A percentile compares a stretch with the other conserved stretches of the same genome.
phyloP scores from a whole-genome alignment of 2,329 filamentous ascomycete genomes.

The Boeremia exigua region DNA sequence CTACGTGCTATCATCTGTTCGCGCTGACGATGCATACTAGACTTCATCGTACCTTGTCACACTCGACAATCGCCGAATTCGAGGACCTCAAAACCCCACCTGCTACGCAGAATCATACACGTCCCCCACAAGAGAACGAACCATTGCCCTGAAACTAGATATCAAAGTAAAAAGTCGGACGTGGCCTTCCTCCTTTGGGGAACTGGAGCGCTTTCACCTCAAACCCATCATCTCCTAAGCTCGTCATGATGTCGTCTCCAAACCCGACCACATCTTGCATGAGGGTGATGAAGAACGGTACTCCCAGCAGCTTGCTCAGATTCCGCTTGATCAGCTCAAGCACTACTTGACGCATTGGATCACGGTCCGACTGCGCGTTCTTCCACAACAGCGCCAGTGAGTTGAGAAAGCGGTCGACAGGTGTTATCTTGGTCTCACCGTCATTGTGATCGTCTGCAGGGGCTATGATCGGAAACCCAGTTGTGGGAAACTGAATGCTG shows the following conservation, averaged over 20 bases:
- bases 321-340: conserved; percentile 26
- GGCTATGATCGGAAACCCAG: neutral
- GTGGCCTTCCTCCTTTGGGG: neutral
- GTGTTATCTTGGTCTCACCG: neutral
- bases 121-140: too few species aligned
- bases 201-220: conserved; percentile 19
- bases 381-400: conserved; percentile 32
- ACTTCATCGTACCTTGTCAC: too few species aligned
- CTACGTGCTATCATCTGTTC: too few species aligned
- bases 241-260: conserved; percentile 22
- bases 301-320: conserved; percentile 18
- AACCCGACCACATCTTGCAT: conserved; percentile 22
- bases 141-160: too few species aligned
- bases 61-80: too few species aligned
- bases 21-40: too few species aligned
- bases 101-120: too few species aligned
- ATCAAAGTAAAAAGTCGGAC: conserved; percentile 2
- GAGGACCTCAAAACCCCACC: too few species aligned
- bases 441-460: neutral
- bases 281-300: conserved; percentile 25
- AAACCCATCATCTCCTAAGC: conserved; percentile 29
- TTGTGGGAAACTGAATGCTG: neutral
- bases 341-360: conserved; percentile 23
- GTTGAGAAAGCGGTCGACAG: conserved; percentile 25
- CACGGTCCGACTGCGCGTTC: conserved; percentile 21